These are phyloP conservation scores for Cordia subcordata DNA, from an alignment of 257 asterid genomes.

Conservation along the genomic window DNA sequence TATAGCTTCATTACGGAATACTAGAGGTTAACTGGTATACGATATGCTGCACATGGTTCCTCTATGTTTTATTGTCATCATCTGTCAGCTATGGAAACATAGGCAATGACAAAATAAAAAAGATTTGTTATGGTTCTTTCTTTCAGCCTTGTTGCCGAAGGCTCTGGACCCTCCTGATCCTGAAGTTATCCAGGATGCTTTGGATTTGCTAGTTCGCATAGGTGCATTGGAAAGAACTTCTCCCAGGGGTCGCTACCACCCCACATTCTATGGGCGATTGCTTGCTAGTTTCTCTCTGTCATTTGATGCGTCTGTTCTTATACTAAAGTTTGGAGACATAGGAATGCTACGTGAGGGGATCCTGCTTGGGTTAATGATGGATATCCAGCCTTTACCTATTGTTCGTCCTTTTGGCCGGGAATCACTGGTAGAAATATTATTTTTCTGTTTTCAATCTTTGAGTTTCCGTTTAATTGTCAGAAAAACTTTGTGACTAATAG, in stretches of 20 bases:
- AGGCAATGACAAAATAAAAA: too few relatives aligned
- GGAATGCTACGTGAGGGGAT: constrained; percentile 96
- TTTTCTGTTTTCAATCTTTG: constrained; percentile 12
- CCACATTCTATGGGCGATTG: constrained; percentile 83
- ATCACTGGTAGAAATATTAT: constrained; percentile 40
- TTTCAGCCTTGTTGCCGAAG: constrained; percentile 72
- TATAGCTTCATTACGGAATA: too few relatives aligned
- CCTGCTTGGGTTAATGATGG: constrained; percentile 85
- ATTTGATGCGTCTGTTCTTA: constrained; percentile 78
- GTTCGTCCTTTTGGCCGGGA: constrained; percentile 81
- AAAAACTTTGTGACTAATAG: constrained; percentile 23
- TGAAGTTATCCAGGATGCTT: constrained; percentile 67
- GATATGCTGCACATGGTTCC: too few relatives aligned
- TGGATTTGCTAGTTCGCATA: constrained; percentile 58
- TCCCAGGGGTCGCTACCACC: constrained; percentile 65
- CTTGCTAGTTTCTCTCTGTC: constrained; percentile 78
- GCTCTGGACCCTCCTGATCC: constrained; percentile 89
- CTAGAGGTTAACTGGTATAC: too few relatives aligned
- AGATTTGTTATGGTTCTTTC: constrained; percentile 1
- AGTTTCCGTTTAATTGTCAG: constrained; percentile 6
- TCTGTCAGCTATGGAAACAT: too few relatives aligned
- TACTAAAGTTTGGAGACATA: constrained; percentile 74
- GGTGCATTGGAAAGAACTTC: constrained; percentile 60
- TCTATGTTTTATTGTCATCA: too few relatives aligned
- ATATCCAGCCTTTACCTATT: constrained; percentile 79